A percentile compares a stretch with the other conserved stretches of the same genome.
Evolutionary conservation across 2,329 filamentous ascomycete genomes (phyloP).

Genomic region (Diatrype stigma): DNA sequence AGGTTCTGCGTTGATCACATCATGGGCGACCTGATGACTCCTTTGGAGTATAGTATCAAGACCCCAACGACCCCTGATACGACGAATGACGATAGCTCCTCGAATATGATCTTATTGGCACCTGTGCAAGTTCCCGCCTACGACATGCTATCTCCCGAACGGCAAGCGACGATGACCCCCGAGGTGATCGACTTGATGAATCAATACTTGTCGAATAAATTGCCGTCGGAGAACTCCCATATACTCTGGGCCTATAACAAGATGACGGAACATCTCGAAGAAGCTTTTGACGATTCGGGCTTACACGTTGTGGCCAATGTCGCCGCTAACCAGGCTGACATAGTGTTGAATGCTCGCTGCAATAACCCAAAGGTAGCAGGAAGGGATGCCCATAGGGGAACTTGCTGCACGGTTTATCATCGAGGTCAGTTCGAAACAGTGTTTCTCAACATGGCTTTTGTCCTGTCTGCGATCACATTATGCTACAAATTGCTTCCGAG

Average conservation of each 20-base stretch:
- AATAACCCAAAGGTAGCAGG: constrained; percentile 37
- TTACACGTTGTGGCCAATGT: constrained; percentile 44
- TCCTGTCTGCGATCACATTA: constrained; percentile 19
- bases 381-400: constrained; percentile 41
- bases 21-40: constrained; percentile 30
- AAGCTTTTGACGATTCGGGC: constrained; percentile 41
- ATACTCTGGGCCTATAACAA: constrained; percentile 47
- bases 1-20: constrained; percentile 42
- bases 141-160: constrained; percentile 35
- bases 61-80: constrained; percentile 6
- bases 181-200: constrained; percentile 50
- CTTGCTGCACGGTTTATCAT: constrained; percentile 48
- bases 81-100: constrained; percentile 5
- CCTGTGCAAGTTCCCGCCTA: constrained; percentile 44
- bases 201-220: constrained; percentile 40
- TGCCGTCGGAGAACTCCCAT: constrained; percentile 35
- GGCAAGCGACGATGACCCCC: constrained; percentile 40
- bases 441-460: constrained; percentile 25
- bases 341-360: constrained; percentile 52
- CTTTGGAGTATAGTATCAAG: constrained; percentile 16
- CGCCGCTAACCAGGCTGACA: constrained; percentile 44
- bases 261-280: constrained; percentile 38
- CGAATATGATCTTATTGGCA: constrained; percentile 34
- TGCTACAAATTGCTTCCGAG: constrained; percentile 18
- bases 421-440: constrained; percentile 31